Conservation (phyloP, 1,284 basidiomycete genomes). For the Puccinia horiana region DNA sequence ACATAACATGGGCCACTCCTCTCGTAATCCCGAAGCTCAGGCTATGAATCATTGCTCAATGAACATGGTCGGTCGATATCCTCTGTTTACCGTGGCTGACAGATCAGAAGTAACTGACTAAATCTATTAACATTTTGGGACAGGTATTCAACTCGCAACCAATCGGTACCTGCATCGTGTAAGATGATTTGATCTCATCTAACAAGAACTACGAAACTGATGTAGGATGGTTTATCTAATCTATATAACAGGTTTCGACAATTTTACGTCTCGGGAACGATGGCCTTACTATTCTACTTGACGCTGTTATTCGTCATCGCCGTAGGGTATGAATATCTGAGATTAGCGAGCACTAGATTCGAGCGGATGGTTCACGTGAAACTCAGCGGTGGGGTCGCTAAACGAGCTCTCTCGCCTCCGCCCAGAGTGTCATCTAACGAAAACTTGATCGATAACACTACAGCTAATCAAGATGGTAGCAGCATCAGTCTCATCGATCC, state of each 20-base stretch:
- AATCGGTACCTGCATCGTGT: constrained; percentile 47
- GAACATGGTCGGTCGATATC: constrained; percentile 32
- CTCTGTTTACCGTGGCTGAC: not conserved
- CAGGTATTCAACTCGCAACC: constrained; percentile 46
- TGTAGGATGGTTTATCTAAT: not conserved
- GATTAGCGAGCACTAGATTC: constrained; percentile 23
- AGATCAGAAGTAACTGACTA: not conserved
- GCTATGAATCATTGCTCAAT: constrained; percentile 33
- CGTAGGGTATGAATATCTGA: constrained; percentile 39
- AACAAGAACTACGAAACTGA: not conserved
- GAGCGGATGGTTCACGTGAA: constrained; percentile 33
- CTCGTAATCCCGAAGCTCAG: constrained; percentile 8
- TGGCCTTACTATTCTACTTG: constrained; percentile 30
- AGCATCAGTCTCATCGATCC: not conserved
- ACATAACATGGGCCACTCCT: constrained; percentile 1
- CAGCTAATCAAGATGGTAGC: not conserved
- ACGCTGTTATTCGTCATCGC: constrained; percentile 27
- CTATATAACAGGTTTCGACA: constrained; percentile 23
- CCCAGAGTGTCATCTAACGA: constrained; percentile 5
- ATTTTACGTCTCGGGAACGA: constrained; percentile 45
- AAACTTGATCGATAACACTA: constrained; percentile 12
- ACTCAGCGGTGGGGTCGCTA: not conserved
- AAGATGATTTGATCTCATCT: not conserved
- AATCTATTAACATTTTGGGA: not conserved
- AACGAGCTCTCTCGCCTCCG: constrained; percentile 8